phyloP scores from a whole-genome alignment of 1,284 basidiomycete species.

The Amylostereum areolatum region DNA sequence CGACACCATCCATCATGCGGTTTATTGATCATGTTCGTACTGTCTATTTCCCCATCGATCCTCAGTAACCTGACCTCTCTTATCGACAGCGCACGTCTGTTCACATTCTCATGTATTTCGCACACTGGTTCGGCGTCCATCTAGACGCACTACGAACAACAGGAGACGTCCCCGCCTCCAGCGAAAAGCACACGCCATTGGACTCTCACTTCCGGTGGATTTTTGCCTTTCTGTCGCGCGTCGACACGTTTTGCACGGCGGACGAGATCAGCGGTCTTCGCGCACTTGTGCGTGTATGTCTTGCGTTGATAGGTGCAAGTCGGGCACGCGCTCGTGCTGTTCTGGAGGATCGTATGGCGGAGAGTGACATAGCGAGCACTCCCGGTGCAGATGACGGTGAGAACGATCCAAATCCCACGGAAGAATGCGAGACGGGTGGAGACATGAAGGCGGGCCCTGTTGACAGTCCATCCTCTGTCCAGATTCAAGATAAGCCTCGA shows the following conservation, averaged over 20 bases:
- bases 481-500: too few species aligned
- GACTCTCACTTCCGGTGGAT: slow-evolving; percentile 78
- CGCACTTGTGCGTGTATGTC: slow-evolving; percentile 69
- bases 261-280: slow-evolving; percentile 79
- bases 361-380: not conserved
- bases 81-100: slow-evolving; percentile 52
- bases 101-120: slow-evolving; percentile 78
- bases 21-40: slow-evolving; percentile 59
- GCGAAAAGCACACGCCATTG: slow-evolving; percentile 21
- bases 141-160: slow-evolving; percentile 30
- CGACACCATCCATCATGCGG: slow-evolving; percentile 49
- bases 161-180: slow-evolving; percentile 35
- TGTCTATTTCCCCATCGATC: not conserved
- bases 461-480: not conserved
- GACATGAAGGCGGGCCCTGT: not conserved
- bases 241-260: slow-evolving; percentile 68
- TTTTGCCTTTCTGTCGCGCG: slow-evolving; percentile 69
- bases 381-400: slow-evolving; percentile 4
- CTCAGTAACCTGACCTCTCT: not conserved
- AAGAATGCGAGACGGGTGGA: slow-evolving; percentile 2
- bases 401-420: slow-evolving; percentile 5
- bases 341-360: slow-evolving; percentile 3
- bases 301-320: slow-evolving; percentile 41
- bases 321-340: slow-evolving; percentile 18
- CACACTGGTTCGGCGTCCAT: slow-evolving; percentile 70